A percentile compares a stretch with the other conserved stretches of the same genome.
phyloP scores from a whole-genome alignment of 2,329 filamentous ascomycete species.

The Fusarium buxicola region DNA sequence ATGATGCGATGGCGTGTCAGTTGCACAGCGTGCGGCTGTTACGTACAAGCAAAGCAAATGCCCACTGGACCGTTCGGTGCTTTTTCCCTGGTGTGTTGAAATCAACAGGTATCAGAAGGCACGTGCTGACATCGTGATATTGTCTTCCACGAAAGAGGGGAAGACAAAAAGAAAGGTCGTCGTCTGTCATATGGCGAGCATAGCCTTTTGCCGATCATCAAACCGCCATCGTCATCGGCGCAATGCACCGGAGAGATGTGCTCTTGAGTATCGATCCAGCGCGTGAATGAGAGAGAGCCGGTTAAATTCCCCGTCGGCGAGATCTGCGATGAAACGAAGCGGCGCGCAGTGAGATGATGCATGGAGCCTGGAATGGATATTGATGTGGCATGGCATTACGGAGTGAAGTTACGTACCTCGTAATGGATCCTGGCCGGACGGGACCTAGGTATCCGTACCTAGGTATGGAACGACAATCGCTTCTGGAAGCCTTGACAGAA shows the following conservation, averaged over 20 bases:
- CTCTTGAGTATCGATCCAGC: conserved; percentile 24
- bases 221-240: conserved; percentile 30
- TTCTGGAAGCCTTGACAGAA: conserved; percentile 42
- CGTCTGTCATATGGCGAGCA: conserved; percentile 11
- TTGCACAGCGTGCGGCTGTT: conserved; percentile 27
- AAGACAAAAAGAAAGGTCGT: conserved; percentile 10
- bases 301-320: conserved; percentile 35
- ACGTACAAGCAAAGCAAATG: conserved; percentile 33
- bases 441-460: no score
- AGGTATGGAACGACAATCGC: conserved; percentile 37
- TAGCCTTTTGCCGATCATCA: conserved; percentile 26
- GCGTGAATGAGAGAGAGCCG: conserved; percentile 12
- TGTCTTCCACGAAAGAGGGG: conserved; percentile 27
- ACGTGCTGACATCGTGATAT: conserved; percentile 26
- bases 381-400: conserved; percentile 32
- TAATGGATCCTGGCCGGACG: conserved; percentile 27
- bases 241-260: conserved; percentile 10
- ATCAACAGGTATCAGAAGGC: conserved; percentile 13
- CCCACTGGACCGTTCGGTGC: conserved; percentile 18
- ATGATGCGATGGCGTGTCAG: conserved; percentile 17
- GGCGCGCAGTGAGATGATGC: conserved; percentile 26
- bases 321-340: conserved; percentile 34
- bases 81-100: conserved; percentile 4
- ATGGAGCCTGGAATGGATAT: conserved; percentile 17
- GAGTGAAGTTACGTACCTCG: conserved; percentile 5